These are phyloP conservation scores for Penicillium sp. DNA, from an alignment of 2,329 filamentous ascomycete species.

Conservation along the genomic window DNA sequence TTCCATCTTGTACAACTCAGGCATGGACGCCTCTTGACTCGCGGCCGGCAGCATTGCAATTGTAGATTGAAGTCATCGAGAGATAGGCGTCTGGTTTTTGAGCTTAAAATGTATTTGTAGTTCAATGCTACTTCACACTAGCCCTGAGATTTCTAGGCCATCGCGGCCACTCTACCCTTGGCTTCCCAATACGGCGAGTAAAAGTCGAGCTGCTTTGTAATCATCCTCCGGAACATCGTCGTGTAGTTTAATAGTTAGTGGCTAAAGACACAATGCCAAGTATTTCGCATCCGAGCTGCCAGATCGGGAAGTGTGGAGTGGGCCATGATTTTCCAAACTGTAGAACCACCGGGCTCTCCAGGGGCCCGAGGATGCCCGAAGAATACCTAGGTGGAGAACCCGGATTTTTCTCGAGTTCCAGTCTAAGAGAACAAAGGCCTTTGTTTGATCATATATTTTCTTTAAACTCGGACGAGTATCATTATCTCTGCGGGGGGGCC, in stretches of 20 bases:
- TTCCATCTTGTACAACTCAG: neutral
- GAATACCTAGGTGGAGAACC: no score
- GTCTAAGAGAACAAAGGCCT: no score
- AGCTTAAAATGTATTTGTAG: neutral
- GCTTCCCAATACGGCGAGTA: slow-evolving; percentile 17
- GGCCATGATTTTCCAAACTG: neutral
- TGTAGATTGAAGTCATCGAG: neutral
- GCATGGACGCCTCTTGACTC: neutral
- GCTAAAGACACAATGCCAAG: neutral
- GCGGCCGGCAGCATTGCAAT: neutral
- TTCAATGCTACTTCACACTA: neutral
- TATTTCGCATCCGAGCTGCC: neutral
- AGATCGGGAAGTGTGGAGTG: neutral
- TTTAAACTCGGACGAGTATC: no score
- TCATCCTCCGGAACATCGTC: neutral
- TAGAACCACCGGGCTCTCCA: no score
- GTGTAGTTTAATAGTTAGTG: neutral
- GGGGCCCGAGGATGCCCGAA: no score
- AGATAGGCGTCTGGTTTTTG: neutral
- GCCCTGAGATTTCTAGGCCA: slow-evolving; percentile 8
- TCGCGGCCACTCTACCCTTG: slow-evolving; percentile 6
- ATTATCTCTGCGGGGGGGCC: no score
- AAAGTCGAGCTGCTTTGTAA: slow-evolving; percentile 1
- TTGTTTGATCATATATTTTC: no score
- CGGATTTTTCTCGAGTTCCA: no score